Evolutionary conservation across 441 rosid species (phyloP).

Genomic region (Populus hybrid): DNA sequence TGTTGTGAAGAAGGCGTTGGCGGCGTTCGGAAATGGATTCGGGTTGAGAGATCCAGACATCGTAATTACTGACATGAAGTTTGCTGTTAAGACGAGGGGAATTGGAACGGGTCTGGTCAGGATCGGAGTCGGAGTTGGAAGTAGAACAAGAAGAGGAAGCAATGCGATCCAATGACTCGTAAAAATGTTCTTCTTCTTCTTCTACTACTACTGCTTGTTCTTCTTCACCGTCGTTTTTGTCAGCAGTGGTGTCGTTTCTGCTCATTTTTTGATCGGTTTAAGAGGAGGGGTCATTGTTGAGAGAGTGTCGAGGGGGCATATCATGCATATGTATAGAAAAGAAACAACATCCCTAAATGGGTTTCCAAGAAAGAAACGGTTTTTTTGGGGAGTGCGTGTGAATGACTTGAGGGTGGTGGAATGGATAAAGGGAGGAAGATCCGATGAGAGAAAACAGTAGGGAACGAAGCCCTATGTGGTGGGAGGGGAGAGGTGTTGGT

Average conservation of each 20-base stretch:
- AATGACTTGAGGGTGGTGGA: background rate
- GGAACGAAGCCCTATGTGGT: slow-evolving; percentile 26
- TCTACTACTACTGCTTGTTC: slow-evolving; percentile 26
- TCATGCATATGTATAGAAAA: background rate
- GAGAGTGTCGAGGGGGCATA: background rate
- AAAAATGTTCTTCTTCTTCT: slow-evolving; percentile 64
- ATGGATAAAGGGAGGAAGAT: slow-evolving; percentile 29
- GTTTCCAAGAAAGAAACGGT: background rate
- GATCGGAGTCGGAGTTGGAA: slow-evolving; percentile 45
- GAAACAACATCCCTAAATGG: background rate
- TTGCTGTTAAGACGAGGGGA: slow-evolving; percentile 25
- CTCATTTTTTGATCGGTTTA: slow-evolving; percentile 16
- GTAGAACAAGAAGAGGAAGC: slow-evolving; percentile 71
- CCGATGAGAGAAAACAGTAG: slow-evolving; percentile 35
- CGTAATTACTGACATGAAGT: slow-evolving; percentile 43
- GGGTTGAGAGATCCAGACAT: slow-evolving; percentile 91
- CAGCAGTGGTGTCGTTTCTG: slow-evolving; percentile 43
- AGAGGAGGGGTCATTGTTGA: slow-evolving; percentile 9
- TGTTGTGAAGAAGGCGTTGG: slow-evolving; percentile 48
- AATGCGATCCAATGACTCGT: slow-evolving; percentile 91
- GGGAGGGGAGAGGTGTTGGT: background rate
- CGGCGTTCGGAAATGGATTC: slow-evolving; percentile 85
- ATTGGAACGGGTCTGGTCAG: slow-evolving; percentile 33
- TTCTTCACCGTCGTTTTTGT: slow-evolving; percentile 35
- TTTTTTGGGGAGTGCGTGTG: background rate